Base-by-base conservation (phyloP, 495 filamentous ascomycete species). In the Neurospora sp. region DNA sequence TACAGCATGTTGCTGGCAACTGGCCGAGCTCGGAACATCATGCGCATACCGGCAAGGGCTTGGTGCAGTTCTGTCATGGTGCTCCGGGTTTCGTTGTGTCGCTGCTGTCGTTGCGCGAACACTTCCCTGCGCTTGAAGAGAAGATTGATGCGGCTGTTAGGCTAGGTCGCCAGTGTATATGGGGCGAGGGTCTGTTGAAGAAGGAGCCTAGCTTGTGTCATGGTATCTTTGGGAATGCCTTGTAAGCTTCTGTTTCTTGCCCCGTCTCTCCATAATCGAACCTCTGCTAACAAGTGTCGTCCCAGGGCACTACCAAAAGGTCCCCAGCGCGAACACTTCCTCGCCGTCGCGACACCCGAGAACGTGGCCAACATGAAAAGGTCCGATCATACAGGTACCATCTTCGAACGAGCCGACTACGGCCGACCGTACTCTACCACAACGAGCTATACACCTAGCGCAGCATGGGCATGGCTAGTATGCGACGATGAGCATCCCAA, bases 41-140 rank as follows among this genome's bases (percentile, higher is more conserved):
- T 40, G 73, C 70, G 8, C 22, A 39, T 1, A 45, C 68, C 2
- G 75, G 75, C 17, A 83, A 81, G 38, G 79, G 78, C 0, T 82
- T 90, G 3, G 88, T 91, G 3, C 90, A 91, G 79, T 87, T 90
- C 76, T 91, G 90, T 76, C 90, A 91, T 75, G 90, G 90, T 16
- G 89, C 87, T 2, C 88, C 90, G 1, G 90, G 89, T 0, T 84
- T 90, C n/a, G 77, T 89, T 0, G 27, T 85, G 4, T 87, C 88
- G 20, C 82, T 91, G 22, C 16, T 81, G 1, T 81, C 84, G 7
- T 81, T 91, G 70, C 73, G 80, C 38, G 75, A 81, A 31, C 78
- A 83, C 73, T 90, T 89, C 73, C 85, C 87, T 0, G 74, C 71
- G 4, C 75, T 90, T 35, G 69, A 78, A 14, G 77, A 76, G 1